These are phyloP conservation scores for Pseudozyma hubeiensis DNA, from an alignment of 1,284 basidiomycete genomes.

Conservation along the genomic window DNA sequence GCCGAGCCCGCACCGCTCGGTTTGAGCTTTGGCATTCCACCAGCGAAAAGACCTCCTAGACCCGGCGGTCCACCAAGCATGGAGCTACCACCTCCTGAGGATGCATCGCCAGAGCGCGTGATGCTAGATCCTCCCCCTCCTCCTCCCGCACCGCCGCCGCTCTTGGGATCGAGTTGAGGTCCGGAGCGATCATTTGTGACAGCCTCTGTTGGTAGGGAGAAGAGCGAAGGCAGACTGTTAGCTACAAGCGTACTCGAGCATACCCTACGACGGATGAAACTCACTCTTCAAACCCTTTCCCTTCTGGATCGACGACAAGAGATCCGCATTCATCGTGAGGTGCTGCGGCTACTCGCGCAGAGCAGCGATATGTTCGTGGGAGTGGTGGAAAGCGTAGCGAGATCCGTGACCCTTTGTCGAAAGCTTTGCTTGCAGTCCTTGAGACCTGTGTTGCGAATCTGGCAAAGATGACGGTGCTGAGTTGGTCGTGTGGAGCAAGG, in stretches of 20 bases:
- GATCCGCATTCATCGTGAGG: constrained; percentile 45
- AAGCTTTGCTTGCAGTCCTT: not conserved
- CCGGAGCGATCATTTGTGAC: constrained; percentile 84
- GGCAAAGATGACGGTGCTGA: not conserved
- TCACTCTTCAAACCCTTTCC: constrained; percentile 52
- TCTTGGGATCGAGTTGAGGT: constrained; percentile 74
- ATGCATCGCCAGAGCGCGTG: constrained; percentile 34
- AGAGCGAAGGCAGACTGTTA: constrained; percentile 2
- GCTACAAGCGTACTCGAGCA: not conserved
- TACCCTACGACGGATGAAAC: not conserved
- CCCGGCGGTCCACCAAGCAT: constrained; percentile 73
- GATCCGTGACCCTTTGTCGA: not conserved
- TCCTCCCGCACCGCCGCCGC: constrained; percentile 21
- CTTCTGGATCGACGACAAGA: constrained; percentile 42
- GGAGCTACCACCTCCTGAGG: constrained; percentile 65
- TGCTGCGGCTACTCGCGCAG: not conserved
- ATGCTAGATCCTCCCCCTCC: constrained; percentile 69
- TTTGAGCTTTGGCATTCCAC: constrained; percentile 89
- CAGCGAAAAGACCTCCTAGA: constrained; percentile 85
- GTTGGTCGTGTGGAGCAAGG: constrained; percentile 20
- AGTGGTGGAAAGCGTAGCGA: not conserved
- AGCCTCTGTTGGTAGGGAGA: constrained; percentile 70
- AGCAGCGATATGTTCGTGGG: not conserved
- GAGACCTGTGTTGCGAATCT: no score
- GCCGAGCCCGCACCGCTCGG: constrained; percentile 35